phyloP scores from a whole-genome alignment of 306 rosid species.

The Parietaria judaica region DNA sequence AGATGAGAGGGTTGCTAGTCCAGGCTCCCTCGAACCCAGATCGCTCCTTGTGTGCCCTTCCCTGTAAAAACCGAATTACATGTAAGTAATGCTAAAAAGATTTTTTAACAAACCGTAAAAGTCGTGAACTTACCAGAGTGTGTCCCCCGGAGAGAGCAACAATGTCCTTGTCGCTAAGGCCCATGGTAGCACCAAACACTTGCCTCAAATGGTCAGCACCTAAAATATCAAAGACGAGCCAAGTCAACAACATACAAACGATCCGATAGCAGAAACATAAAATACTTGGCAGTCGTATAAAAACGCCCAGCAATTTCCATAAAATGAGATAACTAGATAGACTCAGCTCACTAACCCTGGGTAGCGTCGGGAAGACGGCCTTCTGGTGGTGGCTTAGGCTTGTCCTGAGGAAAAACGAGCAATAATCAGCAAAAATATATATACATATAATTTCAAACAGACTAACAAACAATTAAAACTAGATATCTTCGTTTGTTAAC shows the following conservation, averaged over 20 bases:
- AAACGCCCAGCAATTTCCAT: neutral
- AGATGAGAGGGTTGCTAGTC: constrained; percentile 85
- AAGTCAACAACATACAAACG: neutral
- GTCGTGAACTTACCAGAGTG: constrained; percentile 48
- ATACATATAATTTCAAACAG: too few species aligned
- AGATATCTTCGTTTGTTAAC: too few species aligned
- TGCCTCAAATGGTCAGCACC: constrained; percentile 86
- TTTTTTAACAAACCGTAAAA: too few species aligned
- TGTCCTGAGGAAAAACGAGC: constrained; percentile 43
- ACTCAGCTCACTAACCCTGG: constrained; percentile 41
- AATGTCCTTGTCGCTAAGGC: constrained; percentile 78
- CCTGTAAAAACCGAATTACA: constrained; percentile 33
- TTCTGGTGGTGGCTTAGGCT: constrained; percentile 66
- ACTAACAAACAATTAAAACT: too few species aligned
- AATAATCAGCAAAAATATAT: neutral
- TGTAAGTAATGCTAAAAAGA: neutral
- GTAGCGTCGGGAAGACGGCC: constrained; percentile 90
- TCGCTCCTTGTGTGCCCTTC: constrained; percentile 94
- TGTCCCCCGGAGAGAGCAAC: constrained; percentile 96
- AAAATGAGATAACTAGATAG: too few species aligned
- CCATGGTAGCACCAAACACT: constrained; percentile 71
- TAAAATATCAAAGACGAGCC: constrained; percentile 16
- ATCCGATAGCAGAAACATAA: neutral
- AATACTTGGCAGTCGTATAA: neutral
- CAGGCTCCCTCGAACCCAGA: constrained; percentile 98